A percentile compares a stretch with the other conserved stretches of the same genome.
Evolutionary conservation across 768 basidiomycete species (phyloP).

Genomic region (Serendipita sp.): DNA sequence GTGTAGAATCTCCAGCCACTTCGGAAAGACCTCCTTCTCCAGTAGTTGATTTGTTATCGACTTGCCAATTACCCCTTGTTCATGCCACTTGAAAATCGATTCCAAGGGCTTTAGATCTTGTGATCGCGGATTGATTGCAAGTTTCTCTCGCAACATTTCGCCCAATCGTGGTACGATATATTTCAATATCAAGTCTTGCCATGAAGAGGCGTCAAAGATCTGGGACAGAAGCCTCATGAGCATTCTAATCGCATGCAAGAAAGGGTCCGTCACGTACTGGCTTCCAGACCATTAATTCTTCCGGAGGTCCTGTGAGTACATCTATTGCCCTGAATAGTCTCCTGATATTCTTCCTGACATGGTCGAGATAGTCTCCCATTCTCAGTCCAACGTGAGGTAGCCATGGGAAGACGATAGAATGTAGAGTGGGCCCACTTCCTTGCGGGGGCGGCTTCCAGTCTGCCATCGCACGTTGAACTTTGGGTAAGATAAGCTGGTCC

Average conservation of each 20-base stretch:
- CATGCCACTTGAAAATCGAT: conserved; percentile 62
- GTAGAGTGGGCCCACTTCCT: conserved; percentile 32
- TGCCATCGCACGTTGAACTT: conserved; percentile 65
- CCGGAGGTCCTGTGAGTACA: conserved; percentile 51
- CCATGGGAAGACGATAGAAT: conserved; percentile 87
- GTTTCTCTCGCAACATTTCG: conserved; percentile 60
- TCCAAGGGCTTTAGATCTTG: conserved; percentile 77
- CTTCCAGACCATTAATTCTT: conserved; percentile 67
- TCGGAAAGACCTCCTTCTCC: conserved; percentile 88
- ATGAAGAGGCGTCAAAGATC: conserved; percentile 67
- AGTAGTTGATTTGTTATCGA: conserved; percentile 71
- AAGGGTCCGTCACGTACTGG: conserved; percentile 33
- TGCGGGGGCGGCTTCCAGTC: conserved; percentile 62
- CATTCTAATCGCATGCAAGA: background rate
- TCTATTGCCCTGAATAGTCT: conserved; percentile 60
- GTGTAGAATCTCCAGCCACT: conserved; percentile 85
- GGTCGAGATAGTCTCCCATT: conserved; percentile 69
- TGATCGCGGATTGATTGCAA: conserved; percentile 77
- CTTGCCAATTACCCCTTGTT: conserved; percentile 30
- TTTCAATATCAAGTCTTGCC: conserved; percentile 83
- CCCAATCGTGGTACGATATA: conserved; percentile 86
- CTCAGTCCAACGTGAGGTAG: conserved; percentile 72
- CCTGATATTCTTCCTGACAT: conserved; percentile 76
- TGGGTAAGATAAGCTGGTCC: conserved; percentile 89
- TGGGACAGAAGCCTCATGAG: conserved; percentile 16